These are phyloP conservation scores for Gynostemma pentaphyllum DNA, from an alignment of 306 rosid species.

Conservation along the genomic window DNA sequence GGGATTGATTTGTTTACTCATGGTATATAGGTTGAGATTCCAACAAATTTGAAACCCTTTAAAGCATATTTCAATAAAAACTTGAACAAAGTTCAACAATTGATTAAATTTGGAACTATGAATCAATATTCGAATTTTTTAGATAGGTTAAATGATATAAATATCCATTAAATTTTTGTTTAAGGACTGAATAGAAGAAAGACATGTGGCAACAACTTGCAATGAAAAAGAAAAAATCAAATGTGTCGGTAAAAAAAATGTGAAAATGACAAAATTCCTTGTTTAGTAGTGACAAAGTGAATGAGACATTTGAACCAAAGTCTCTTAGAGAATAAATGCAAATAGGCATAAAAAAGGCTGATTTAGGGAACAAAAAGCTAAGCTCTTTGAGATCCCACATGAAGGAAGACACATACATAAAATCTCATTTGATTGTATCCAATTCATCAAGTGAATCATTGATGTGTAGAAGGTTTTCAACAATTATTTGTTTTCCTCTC, in stretches of 20 bases:
- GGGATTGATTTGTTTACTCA: too few relatives aligned
- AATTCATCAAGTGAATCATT: conserved; percentile 7
- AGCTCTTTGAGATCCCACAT: conserved; percentile 10
- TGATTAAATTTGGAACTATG: too few relatives aligned
- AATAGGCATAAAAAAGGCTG: not conserved
- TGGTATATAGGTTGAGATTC: too few relatives aligned
- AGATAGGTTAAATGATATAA: not conserved
- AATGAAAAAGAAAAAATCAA: not conserved
- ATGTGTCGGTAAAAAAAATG: not conserved
- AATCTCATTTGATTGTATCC: conserved; percentile 10
- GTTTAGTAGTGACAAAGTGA: not conserved
- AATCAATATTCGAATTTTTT: not conserved
- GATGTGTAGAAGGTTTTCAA: not conserved
- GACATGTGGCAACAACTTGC: not conserved
- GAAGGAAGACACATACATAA: conserved; percentile 4
- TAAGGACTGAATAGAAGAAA: not conserved
- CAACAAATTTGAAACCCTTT: too few relatives aligned
- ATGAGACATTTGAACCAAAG: conserved; percentile 1
- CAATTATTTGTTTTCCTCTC: not conserved
- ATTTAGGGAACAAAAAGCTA: conserved; percentile 10
- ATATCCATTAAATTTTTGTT: not conserved
- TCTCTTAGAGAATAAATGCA: not conserved
- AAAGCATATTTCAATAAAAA: too few relatives aligned
- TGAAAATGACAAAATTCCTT: conserved; percentile 5
- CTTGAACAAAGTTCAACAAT: too few relatives aligned